Evolutionary conservation across 2,329 filamentous ascomycete species (phyloP), one percentile per base, ranked within the genome.

Genomic region (Laburnicola sp.): DNA sequence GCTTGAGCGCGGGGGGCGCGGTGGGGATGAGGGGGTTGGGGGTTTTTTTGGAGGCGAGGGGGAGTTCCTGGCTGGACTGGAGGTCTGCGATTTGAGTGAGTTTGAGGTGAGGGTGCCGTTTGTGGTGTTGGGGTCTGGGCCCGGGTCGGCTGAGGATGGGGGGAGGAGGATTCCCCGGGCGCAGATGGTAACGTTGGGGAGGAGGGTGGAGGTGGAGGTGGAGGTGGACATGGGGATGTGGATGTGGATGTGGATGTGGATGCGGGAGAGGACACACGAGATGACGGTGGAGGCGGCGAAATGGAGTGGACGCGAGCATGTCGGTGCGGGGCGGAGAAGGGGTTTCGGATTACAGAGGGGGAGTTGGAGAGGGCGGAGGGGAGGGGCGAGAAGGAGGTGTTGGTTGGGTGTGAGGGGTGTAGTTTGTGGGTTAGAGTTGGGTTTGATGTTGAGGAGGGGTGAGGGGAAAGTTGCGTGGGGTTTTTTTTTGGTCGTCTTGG

Each of bases 381-480:
- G 43, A 75, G 76, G 57, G 82, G 82, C 2, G 82, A 77, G 56
- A 80, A 78, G 23, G 84, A 86, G 70, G 74, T 86, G 53, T 71
- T 84, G 39, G 76, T 83, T 16, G 82, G 82, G 2, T 86, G 84
- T 73, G 74, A 75, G 50, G 83, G 84, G 31, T 86, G 84, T 69
- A 86, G 83, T 75, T 74, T 86, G 51, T 86, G 81, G 79, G 74
- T 86, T 53, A 80, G 80, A 65, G 78, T 86, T 38, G 70, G 81
- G 56, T 86, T 86, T 74, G 80, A 77, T 22, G 76, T 81, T 40
- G 77, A 78, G 50, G 77, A 74, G 40, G 58, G 58, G 11, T 65
- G 59, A 63, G 11, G 32, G 21, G 11, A 30, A 16, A 9, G 16
- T 16, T 16, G 16, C 16, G 16, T 16, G 1, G 16, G 16, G 16